phyloP scores from a whole-genome alignment of 2,329 filamentous ascomycete genomes.

The Neopestalotiopsis clavispora region DNA sequence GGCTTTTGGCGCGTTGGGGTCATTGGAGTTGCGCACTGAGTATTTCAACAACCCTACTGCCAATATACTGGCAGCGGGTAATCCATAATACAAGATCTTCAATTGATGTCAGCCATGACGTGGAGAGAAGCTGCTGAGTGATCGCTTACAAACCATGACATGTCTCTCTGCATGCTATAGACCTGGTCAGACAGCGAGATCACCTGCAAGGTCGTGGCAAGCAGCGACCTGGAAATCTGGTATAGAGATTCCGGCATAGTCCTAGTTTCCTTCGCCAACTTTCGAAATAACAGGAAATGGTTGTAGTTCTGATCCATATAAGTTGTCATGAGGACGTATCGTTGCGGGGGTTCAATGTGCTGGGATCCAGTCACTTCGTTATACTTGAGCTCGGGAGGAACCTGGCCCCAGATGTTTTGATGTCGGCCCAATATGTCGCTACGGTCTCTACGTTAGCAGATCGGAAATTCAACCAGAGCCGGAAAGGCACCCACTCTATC shows the following conservation, averaged over 20 bases:
- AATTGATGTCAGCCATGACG: neutral
- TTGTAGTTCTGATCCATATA: neutral
- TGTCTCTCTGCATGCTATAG: neutral
- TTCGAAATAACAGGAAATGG: neutral
- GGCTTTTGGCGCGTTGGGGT: neutral
- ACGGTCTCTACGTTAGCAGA: neutral
- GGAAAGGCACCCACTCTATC: neutral
- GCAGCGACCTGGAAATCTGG: neutral
- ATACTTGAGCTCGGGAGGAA: neutral
- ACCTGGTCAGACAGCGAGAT: neutral
- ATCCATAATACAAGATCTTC: neutral
- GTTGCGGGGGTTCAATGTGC: neutral
- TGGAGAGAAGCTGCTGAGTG: neutral
- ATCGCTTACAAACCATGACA: neutral
- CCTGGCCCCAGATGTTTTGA: neutral
- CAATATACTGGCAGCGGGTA: neutral
- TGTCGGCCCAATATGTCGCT: neutral
- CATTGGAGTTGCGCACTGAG: neutral
- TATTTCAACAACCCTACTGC: neutral
- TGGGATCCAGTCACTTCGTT: neutral
- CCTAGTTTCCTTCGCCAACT: neutral
- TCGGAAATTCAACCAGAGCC: neutral
- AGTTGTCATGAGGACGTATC: neutral
- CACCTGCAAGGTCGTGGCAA: neutral
- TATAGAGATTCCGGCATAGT: neutral